Evolutionary conservation across 2,329 filamentous ascomycete species (phyloP).

Genomic region (Trichoderma polysporum): DNA sequence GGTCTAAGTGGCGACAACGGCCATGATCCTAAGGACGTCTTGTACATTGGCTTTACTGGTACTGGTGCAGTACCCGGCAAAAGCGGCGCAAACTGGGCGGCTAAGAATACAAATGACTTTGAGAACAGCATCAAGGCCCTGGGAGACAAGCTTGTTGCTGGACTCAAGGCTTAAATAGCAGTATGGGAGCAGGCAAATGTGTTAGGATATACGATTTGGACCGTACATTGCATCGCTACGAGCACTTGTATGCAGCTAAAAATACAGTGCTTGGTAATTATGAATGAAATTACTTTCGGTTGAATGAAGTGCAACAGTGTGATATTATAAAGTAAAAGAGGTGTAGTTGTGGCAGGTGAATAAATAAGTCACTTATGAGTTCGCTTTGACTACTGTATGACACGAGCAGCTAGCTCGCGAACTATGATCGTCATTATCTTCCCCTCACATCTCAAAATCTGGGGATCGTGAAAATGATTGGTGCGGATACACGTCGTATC

Average conservation of each 20-base stretch:
- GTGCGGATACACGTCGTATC: not conserved
- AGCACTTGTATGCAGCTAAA: not conserved
- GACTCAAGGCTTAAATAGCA: not conserved
- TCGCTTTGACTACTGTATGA: not conserved
- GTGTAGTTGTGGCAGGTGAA: not conserved
- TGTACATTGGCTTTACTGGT: conserved; percentile 57
- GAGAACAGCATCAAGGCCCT: conserved; percentile 47
- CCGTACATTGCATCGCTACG: not conserved
- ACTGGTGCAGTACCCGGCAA: conserved; percentile 50
- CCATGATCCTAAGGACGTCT: conserved; percentile 51
- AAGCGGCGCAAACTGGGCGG: conserved; percentile 50
- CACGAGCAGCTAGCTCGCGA: not conserved
- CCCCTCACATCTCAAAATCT: not conserved
- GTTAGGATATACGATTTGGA: not conserved
- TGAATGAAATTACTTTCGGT: no score
- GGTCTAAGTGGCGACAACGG: conserved; percentile 52
- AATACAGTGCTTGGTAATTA: no score
- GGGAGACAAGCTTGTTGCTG: conserved; percentile 46
- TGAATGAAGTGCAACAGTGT: no score
- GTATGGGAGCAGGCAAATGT: not conserved
- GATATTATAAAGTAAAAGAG: not conserved
- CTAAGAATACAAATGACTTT: conserved; percentile 45
- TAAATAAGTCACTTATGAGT: not conserved
- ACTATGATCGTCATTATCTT: not conserved
- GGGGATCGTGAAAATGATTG: not conserved